Base-by-base conservation (phyloP, 768 basidiomycete genomes). In the Agrocybe pediades region DNA sequence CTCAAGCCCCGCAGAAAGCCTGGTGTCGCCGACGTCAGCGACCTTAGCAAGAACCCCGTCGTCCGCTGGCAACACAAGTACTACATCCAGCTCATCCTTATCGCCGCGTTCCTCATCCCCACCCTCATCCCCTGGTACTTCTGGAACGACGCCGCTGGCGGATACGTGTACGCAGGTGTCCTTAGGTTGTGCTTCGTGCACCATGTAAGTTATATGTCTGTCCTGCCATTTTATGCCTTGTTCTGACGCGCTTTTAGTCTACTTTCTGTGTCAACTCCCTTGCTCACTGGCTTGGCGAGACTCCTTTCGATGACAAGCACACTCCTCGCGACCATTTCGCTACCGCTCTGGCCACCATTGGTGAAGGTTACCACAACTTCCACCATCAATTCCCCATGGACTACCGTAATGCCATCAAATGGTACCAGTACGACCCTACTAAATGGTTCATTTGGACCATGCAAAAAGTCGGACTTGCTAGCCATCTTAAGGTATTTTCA, bases 361-460 rank as follows among this genome's bases (percentile, higher is more conserved):
- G 95, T 49, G 95, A 98, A 71, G 95, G 95, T 15, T 98, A 98
- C 76, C 95, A 98, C 79, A 98, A 98, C 73, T 96, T 96, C 84
- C 95, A 98, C 75, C 95, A 98, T 57, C 78, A 87, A 66, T 96
- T 96, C 83, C 95, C 95, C 6, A 93, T 93, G 90, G 95, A 98
- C 71, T 98, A 95, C 76, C 84, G 95, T 21, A 96, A 96, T 65
- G 95, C 95, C 52, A 93, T 96, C 79, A 92, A 80, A 71, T 93
- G 91, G 91, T 91, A 90, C 71, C 91, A 94, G 66, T 94, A 93
- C 64, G 91, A 93, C 66, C 92, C 92, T 9, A 94, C 92, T 29
- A 94, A 94, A 69, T 95, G 92, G 92, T 90, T 92, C 75, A 95
- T 93, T 73, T 80, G 76, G 74, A 70, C 72, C 9, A 80, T 79